These are phyloP conservation scores for Hericium coralloides DNA, from an alignment of 768 basidiomycete genomes.

Conservation along the genomic window DNA sequence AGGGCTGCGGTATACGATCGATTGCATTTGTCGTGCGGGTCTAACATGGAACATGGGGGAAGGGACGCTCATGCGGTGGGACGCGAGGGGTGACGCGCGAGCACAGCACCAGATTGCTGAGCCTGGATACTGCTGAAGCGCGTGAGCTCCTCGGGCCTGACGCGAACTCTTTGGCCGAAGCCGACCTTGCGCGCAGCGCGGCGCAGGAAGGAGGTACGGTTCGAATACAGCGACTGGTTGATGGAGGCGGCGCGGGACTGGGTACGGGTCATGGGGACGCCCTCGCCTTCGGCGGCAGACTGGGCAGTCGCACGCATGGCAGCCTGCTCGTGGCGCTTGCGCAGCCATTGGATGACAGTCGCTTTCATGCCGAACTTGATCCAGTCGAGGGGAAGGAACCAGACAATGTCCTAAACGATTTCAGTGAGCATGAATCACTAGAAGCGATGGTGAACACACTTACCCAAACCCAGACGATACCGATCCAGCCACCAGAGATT, in stretches of 20 bases:
- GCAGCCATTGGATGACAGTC: slow-evolving; percentile 80
- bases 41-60: not conserved
- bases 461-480: slow-evolving; percentile 96
- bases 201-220: slow-evolving; percentile 89
- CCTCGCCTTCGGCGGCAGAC: slow-evolving; percentile 32
- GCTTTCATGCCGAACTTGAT: slow-evolving; percentile 97
- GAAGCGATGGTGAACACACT: slow-evolving; percentile 15
- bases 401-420: slow-evolving; percentile 71
- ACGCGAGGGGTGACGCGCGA: slow-evolving; percentile 67
- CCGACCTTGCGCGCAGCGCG: slow-evolving; percentile 85
- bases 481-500: slow-evolving; percentile 92
- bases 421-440: not conserved
- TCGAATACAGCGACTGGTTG: slow-evolving; percentile 90
- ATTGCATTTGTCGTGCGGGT: too few relatives aligned
- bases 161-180: slow-evolving; percentile 69
- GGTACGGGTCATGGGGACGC: slow-evolving; percentile 76
- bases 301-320: slow-evolving; percentile 20
- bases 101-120: slow-evolving; percentile 61
- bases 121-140: slow-evolving; percentile 86
- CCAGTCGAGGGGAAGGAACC: slow-evolving; percentile 93
- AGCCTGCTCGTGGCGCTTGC: slow-evolving; percentile 46
- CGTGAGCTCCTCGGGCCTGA: slow-evolving; percentile 80
- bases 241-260: slow-evolving; percentile 84
- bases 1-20: not conserved
- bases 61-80: slow-evolving; percentile 23